Conservation (phyloP, 371 early-diverging fungal genomes). For the Phascolomyces articulosus region DNA sequence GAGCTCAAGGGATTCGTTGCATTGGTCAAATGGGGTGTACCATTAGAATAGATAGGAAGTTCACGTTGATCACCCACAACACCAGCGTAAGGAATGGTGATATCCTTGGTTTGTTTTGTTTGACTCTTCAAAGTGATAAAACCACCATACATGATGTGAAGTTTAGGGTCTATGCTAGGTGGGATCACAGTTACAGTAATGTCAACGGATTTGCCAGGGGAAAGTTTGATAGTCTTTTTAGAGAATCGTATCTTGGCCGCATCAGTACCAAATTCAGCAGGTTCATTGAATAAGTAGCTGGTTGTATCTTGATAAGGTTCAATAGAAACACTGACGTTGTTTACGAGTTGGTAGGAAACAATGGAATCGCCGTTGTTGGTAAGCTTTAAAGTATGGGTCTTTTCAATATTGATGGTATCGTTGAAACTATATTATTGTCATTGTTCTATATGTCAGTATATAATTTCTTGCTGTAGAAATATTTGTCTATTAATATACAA, state of each 20-base stretch:
- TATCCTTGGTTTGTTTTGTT: not conserved
- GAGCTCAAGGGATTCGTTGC: not conserved
- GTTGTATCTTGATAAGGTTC: slow-evolving; percentile 29
- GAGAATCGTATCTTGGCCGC: slow-evolving; percentile 33
- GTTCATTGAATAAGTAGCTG: slow-evolving; percentile 8
- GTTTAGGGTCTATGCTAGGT: slow-evolving; percentile 30
- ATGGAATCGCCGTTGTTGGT: slow-evolving; percentile 55
- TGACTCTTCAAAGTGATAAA: slow-evolving; percentile 26
- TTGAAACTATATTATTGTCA: slow-evolving; percentile 62
- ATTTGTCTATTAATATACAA: no score
- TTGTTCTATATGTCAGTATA: no score
- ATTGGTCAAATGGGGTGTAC: slow-evolving; percentile 11
- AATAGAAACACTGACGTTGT: slow-evolving; percentile 40
- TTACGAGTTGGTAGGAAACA: slow-evolving; percentile 49
- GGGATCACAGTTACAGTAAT: slow-evolving; percentile 41
- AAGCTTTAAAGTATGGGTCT: slow-evolving; percentile 49
- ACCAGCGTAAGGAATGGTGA: slow-evolving; percentile 56
- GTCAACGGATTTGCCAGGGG: slow-evolving; percentile 38
- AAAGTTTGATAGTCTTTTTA: slow-evolving; percentile 27
- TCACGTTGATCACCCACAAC: slow-evolving; percentile 47
- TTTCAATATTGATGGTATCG: slow-evolving; percentile 48
- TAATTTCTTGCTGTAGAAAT: no score
- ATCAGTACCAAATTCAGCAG: slow-evolving; percentile 16
- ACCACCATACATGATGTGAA: slow-evolving; percentile 36
- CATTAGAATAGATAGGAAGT: slow-evolving; percentile 23